Evolutionary conservation across 306 rosid genomes (phyloP).

Genomic region (Clitoria ternatea): DNA sequence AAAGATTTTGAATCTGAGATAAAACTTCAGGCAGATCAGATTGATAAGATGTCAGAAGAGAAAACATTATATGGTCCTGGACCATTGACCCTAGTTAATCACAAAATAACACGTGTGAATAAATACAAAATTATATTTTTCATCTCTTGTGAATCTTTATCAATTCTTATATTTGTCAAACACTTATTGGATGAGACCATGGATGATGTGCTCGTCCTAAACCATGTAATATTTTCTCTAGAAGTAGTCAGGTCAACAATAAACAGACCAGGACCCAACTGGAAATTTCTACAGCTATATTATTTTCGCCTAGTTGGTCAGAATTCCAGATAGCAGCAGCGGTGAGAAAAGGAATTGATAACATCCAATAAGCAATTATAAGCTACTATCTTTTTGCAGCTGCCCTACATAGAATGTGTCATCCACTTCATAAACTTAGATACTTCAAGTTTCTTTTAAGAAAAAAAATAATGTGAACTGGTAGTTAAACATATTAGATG

Average conservation of each 20-base stretch:
- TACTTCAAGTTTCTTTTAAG: not conserved
- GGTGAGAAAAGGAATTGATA: not conserved
- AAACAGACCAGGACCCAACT: not conserved
- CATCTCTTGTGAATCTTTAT: too few relatives aligned
- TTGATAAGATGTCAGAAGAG: conserved; percentile 3
- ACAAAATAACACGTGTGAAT: too few relatives aligned
- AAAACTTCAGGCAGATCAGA: not conserved
- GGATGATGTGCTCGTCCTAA: too few relatives aligned
- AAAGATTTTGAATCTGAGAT: conserved; percentile 5
- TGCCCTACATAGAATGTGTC: not conserved
- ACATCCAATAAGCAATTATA: not conserved
- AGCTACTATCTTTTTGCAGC: not conserved
- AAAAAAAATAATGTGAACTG: not conserved
- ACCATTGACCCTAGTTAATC: too few relatives aligned
- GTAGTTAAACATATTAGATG: not conserved
- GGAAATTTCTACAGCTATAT: not conserved
- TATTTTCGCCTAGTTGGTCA: not conserved
- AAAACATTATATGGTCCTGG: too few relatives aligned
- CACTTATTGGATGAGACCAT: too few relatives aligned
- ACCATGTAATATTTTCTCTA: too few relatives aligned
- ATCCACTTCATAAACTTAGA: not conserved
- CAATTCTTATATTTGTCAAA: too few relatives aligned
- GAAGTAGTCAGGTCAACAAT: not conserved
- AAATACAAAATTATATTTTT: too few relatives aligned
- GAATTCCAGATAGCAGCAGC: not conserved